phyloP scores from a whole-genome alignment of 345 rosid genomes.

The Citrus cavaleriei region DNA sequence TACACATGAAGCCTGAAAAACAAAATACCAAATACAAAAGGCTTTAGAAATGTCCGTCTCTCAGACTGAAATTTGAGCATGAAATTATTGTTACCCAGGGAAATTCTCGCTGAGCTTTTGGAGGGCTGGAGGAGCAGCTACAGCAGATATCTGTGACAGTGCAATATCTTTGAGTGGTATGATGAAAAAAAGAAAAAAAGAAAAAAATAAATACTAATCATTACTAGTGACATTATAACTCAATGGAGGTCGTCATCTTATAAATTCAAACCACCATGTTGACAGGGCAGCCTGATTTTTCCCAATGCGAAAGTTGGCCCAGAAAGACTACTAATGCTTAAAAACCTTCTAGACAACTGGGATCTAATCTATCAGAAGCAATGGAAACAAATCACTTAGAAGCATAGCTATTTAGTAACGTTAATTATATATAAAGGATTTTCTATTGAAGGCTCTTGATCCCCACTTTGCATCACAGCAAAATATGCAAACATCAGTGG shows the following conservation, averaged over 20 bases:
- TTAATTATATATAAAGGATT: too few species aligned
- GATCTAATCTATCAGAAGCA: not conserved
- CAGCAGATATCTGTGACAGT: constrained; percentile 74
- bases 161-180: constrained; percentile 4
- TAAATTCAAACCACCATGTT: not conserved
- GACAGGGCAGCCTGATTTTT: not conserved
- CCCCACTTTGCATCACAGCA: not conserved
- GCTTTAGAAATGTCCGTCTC: not conserved
- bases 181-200: not conserved
- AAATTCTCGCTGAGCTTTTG: constrained; percentile 88
- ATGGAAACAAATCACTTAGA: not conserved
- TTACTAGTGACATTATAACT: not conserved
- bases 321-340: not conserved
- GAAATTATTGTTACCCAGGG: constrained; percentile 61
- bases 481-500: not conserved
- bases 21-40: constrained; percentile 5
- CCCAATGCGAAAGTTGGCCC: not conserved
- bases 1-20: constrained; percentile 82
- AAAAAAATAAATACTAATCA: too few species aligned
- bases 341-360: not conserved
- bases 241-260: not conserved
- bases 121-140: constrained; percentile 93
- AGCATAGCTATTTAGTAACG: not conserved
- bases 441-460: not conserved
- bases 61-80: not conserved